Evolutionary conservation across 768 basidiomycete species (phyloP).

Genomic region (Leccinum uliginosum): DNA sequence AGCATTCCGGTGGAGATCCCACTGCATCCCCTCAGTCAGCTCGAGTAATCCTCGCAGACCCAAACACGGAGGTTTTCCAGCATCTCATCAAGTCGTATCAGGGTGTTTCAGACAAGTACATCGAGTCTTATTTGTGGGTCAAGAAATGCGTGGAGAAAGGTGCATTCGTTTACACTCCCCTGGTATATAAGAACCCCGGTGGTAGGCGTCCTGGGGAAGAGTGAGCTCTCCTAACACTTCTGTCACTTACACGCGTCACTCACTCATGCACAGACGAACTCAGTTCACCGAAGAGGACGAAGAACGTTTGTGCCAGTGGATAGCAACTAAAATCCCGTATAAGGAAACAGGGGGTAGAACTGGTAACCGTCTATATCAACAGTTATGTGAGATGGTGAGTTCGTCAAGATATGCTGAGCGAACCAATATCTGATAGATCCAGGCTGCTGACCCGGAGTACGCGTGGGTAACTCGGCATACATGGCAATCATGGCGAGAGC

Average conservation of each 20-base stretch:
- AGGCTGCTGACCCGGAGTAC: conserved; percentile 69
- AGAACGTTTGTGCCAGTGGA: conserved; percentile 69
- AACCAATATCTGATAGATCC: not conserved
- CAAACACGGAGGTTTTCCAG: conserved; percentile 70
- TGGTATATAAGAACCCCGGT: conserved; percentile 81
- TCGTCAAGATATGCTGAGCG: not conserved
- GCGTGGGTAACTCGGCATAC: conserved; percentile 80
- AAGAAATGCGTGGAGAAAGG: conserved; percentile 77
- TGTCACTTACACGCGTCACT: not conserved
- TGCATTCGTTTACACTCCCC: conserved; percentile 60
- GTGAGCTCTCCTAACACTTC: conserved; percentile 36
- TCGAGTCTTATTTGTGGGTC: conserved; percentile 81
- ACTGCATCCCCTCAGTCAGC: conserved; percentile 66
- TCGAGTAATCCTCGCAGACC: conserved; percentile 75
- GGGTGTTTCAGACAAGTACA: conserved; percentile 64
- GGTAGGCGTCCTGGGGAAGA: conserved; percentile 79
- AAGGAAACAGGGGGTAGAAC: conserved; percentile 80
- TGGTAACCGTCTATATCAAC: conserved; percentile 79
- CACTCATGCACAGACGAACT: conserved; percentile 49
- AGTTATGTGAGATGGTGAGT: conserved; percentile 67
- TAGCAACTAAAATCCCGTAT: conserved; percentile 78
- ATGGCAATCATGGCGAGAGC: conserved; percentile 88
- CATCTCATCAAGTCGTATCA: conserved; percentile 72
- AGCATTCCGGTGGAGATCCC: conserved; percentile 83
- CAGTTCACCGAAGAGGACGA: conserved; percentile 79